Percentiles rank a stretch among this genome's conserved stretches.
phyloP scores from a whole-genome alignment of 306 rosid genomes.

The Echinosophora koreensis region DNA sequence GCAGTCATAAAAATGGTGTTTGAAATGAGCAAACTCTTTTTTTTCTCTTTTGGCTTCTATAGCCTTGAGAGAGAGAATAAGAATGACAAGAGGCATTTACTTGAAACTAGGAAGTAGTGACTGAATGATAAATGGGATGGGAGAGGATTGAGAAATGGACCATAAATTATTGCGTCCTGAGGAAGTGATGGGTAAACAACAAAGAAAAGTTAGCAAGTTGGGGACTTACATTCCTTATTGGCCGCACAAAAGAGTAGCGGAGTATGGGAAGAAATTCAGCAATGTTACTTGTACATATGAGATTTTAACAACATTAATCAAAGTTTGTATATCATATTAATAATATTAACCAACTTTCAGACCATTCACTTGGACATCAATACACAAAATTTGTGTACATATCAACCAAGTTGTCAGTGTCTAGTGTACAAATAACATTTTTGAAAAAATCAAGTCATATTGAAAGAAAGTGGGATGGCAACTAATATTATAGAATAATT shows the following conservation, averaged over 20 bases:
- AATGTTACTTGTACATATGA: no score
- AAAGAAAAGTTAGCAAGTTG: slow-evolving; percentile 18
- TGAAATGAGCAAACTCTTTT: no score
- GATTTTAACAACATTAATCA: no score
- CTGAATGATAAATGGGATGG: not conserved
- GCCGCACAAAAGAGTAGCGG: slow-evolving; percentile 26
- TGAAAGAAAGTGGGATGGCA: slow-evolving; percentile 48
- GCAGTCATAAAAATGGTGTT: slow-evolving; percentile 31
- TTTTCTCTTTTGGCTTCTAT: slow-evolving; percentile 26
- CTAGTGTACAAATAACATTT: no score
- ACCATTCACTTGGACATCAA: no score
- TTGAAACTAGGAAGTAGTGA: slow-evolving; percentile 26
- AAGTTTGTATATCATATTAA: no score
- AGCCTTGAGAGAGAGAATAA: slow-evolving; percentile 33
- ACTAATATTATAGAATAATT: slow-evolving; percentile 54
- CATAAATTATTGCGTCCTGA: slow-evolving; percentile 8
- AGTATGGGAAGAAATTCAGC: not conserved
- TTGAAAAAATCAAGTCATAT: slow-evolving; percentile 45
- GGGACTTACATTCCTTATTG: slow-evolving; percentile 30
- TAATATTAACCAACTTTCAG: no score
- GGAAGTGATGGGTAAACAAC: slow-evolving; percentile 23
- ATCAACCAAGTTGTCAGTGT: no score
- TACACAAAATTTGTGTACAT: no score
- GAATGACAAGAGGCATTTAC: not conserved
- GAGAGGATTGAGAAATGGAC: slow-evolving; percentile 31